Conservation (phyloP, 306 rosid genomes). For the Cyamopsis tetragonoloba region DNA sequence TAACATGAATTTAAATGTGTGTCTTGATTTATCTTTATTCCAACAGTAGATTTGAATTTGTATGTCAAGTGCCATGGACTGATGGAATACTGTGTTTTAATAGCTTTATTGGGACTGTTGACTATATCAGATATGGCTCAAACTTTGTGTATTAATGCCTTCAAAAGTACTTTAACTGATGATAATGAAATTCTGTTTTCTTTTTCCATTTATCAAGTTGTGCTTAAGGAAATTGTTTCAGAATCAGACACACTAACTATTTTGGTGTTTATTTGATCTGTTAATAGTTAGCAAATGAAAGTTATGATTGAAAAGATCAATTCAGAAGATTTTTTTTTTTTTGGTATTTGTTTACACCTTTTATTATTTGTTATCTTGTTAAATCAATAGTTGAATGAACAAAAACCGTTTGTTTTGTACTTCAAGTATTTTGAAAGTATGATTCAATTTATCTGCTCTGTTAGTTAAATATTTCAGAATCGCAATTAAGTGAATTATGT, state of each 20-base stretch:
- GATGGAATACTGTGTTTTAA: neutral
- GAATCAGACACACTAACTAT: neutral
- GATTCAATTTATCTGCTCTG: neutral
- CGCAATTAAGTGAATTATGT: neutral
- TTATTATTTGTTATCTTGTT: neutral
- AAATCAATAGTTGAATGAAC: neutral
- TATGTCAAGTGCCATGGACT: neutral
- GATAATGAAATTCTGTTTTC: neutral
- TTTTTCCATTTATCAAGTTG: neutral
- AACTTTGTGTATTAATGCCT: neutral
- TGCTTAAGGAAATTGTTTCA: neutral
- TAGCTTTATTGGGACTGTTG: neutral
- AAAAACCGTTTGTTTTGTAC: neutral
- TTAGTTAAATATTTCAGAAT: neutral
- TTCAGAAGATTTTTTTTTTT: neutral
- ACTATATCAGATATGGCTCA: neutral
- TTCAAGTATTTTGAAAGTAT: neutral
- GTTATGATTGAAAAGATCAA: neutral
- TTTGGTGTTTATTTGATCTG: neutral
- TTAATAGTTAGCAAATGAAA: neutral
- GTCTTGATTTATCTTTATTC: neutral
- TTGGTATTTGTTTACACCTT: neutral
- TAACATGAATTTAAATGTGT: neutral
- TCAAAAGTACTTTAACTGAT: neutral
- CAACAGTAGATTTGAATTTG: neutral